Conservation (phyloP, 352 stramenopile genomes). For the Phytophthora hybrid region DNA sequence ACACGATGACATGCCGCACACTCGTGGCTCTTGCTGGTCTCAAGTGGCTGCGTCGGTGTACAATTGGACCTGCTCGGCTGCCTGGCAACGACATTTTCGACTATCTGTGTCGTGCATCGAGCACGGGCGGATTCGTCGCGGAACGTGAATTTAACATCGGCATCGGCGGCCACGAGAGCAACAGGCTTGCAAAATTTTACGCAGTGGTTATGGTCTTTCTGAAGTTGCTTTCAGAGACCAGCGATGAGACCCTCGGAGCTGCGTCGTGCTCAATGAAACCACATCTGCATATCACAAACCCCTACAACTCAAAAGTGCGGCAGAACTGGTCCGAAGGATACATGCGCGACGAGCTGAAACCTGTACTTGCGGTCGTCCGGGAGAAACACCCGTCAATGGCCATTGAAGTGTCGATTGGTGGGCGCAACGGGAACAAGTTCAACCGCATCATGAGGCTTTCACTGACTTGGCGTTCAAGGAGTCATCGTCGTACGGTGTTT, state of each 20-base stretch:
- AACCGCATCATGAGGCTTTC: not conserved
- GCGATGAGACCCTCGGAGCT: not conserved
- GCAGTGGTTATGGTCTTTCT: constrained; percentile 3
- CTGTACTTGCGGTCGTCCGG: not conserved
- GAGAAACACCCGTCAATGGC: constrained; percentile 3
- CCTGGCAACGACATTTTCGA: constrained; percentile 4
- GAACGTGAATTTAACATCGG: not conserved
- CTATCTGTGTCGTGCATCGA: not conserved
- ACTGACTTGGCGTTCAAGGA: not conserved
- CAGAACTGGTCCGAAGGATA: constrained; percentile 3
- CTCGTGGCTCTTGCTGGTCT: not conserved
- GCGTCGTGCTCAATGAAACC: not conserved
- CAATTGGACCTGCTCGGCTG: not conserved
- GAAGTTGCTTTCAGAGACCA: not conserved
- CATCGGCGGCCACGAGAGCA: constrained; percentile 3
- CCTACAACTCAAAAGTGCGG: constrained; percentile 4
- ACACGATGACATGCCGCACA: not conserved
- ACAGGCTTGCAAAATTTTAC: constrained; percentile 2
- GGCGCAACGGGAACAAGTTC: not conserved
- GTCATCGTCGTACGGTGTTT: not conserved
- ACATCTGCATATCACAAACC: constrained; percentile 5
- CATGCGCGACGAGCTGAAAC: constrained; percentile 14
- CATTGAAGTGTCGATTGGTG: not conserved
- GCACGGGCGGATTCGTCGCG: not conserved
- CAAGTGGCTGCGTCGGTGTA: not conserved